Evolutionary conservation across 106 monocot genomes (phyloP).

Genomic region (Dioscorea zingiberensis): DNA sequence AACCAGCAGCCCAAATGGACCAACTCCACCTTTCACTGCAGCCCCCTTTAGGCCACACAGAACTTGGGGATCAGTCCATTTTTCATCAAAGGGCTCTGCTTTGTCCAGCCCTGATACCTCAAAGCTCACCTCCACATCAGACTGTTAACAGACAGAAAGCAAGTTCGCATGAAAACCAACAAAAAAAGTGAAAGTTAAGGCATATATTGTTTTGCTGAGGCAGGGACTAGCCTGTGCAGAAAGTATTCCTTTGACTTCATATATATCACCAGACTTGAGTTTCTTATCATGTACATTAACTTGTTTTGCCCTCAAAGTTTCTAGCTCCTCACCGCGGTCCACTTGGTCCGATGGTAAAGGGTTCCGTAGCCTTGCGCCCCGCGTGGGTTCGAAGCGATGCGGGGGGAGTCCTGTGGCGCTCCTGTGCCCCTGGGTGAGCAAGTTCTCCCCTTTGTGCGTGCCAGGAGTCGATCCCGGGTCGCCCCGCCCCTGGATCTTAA

Average conservation of each 20-base stretch:
- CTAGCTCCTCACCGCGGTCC: slow-evolving; percentile 32
- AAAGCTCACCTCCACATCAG: slow-evolving; percentile 37
- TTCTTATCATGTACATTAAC: slow-evolving; percentile 1
- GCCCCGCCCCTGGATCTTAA: too few species aligned
- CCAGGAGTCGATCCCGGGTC: too few species aligned
- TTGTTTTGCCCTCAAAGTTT: slow-evolving; percentile 20
- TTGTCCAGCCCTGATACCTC: slow-evolving; percentile 16
- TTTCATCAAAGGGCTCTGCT: slow-evolving; percentile 31
- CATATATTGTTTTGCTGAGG: neutral
- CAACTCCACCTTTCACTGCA: slow-evolving; percentile 42
- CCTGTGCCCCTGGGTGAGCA: too few species aligned
- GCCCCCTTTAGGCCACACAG: slow-evolving; percentile 27
- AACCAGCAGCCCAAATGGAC: slow-evolving; percentile 37
- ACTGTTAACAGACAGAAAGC: neutral
- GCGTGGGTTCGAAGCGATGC: too few species aligned
- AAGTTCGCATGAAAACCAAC: neutral
- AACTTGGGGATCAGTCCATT: slow-evolving; percentile 33
- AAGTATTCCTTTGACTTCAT: slow-evolving; percentile 16
- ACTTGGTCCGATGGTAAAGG: too few species aligned
- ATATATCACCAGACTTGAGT: neutral
- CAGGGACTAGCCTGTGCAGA: slow-evolving; percentile 16
- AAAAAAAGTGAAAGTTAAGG: neutral
- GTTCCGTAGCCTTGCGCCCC: too few species aligned
- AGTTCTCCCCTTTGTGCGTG: too few species aligned
- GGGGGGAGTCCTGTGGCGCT: too few species aligned